phyloP scores from a whole-genome alignment of 345 rosid species.

The Nephelium lappaceum region DNA sequence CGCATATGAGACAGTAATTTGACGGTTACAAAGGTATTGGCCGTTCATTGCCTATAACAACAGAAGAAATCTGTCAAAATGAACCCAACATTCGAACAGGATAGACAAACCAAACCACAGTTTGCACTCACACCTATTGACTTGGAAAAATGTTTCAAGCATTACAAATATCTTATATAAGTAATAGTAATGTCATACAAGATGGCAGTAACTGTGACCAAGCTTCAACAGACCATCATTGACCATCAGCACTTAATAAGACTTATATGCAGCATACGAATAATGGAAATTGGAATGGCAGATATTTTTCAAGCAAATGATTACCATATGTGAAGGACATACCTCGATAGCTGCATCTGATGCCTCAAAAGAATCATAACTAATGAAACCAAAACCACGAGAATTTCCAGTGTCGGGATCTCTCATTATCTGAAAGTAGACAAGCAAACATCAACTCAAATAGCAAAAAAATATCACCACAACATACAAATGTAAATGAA shows the following conservation, averaged over 20 bases:
- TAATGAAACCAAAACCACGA: slow-evolving; percentile 96
- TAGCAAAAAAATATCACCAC: not conserved
- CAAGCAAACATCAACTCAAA: slow-evolving; percentile 20
- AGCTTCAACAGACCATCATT: not conserved
- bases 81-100: not conserved
- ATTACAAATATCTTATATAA: not conserved
- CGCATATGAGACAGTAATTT: slow-evolving; percentile 95
- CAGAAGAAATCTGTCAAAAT: slow-evolving; percentile 19
- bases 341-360: slow-evolving; percentile 99
- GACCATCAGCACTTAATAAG: not conserved
- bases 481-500: too few species aligned
- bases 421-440: slow-evolving; percentile 75
- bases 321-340: slow-evolving; percentile 7
- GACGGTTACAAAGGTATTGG: slow-evolving; percentile 93
- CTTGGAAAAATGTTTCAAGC: not conserved
- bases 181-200: not conserved
- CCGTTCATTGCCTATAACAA: slow-evolving; percentile 87
- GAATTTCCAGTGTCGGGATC: slow-evolving; percentile 99
- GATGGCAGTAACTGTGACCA: not conserved
- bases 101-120: not conserved
- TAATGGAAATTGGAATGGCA: not conserved
- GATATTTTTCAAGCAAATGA: not conserved
- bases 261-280: not conserved
- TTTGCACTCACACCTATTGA: not conserved
- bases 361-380: slow-evolving; percentile 98